Evolutionary conservation across 805 yeast genomes (phyloP).

Genomic region (Kluyveromyces starmeri): DNA sequence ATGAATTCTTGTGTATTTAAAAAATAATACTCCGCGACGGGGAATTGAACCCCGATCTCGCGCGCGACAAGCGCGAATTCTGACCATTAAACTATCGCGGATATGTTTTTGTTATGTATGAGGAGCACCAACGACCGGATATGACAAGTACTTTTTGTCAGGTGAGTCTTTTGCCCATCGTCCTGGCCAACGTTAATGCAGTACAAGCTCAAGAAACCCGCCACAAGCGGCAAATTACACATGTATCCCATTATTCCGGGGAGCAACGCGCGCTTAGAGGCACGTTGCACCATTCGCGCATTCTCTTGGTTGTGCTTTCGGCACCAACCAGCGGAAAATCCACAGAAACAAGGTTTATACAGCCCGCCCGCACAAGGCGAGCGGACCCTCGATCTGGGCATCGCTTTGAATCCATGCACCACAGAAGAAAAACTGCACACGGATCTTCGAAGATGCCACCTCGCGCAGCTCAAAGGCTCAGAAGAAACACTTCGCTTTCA

Average conservation of each 20-base stretch:
- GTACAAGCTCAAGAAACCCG: too few species aligned
- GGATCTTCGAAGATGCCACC: slow-evolving; percentile 41
- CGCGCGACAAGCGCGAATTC: slow-evolving; percentile 23
- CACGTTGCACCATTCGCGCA: neutral
- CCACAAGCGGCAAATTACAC: too few species aligned
- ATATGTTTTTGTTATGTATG: slow-evolving; percentile 1
- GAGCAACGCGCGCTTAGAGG: too few species aligned
- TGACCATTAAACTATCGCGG: slow-evolving; percentile 22
- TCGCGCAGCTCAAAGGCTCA: too few species aligned
- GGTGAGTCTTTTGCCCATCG: too few species aligned
- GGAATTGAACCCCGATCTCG: slow-evolving; percentile 23
- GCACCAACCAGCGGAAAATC: neutral
- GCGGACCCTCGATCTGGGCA: slow-evolving; percentile 28
- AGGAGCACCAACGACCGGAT: too few species aligned
- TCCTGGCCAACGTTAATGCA: too few species aligned
- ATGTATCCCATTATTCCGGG: too few species aligned
- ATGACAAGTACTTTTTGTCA: too few species aligned
- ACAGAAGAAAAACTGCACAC: slow-evolving; percentile 27
- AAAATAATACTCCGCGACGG: slow-evolving; percentile 20
- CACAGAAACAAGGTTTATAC: slow-evolving; percentile 1
- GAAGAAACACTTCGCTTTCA: too few species aligned
- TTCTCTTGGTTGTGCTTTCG: neutral
- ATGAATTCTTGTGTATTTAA: too few species aligned
- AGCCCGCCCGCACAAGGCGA: too few species aligned
- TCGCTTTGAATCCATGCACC: slow-evolving; percentile 40